These are phyloP conservation scores for Aspergillus ruber DNA, from an alignment of 2,329 filamentous ascomycete genomes.

Conservation along the genomic window DNA sequence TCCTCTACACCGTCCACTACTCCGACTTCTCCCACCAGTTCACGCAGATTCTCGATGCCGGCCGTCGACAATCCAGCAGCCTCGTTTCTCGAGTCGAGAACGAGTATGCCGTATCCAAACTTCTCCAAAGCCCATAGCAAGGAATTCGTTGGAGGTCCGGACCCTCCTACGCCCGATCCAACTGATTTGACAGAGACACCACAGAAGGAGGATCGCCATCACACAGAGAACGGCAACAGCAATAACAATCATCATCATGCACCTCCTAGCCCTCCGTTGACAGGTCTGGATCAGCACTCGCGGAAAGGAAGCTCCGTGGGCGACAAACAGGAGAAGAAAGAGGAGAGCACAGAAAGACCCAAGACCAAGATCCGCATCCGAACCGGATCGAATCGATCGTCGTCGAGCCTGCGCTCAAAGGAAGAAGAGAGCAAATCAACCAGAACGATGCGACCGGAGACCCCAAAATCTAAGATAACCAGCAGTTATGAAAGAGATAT, in stretches of 20 bases:
- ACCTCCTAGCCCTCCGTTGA: constrained; percentile 45
- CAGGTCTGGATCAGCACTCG: constrained; percentile 36
- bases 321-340: constrained; percentile 24
- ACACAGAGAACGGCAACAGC: not conserved
- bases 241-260: constrained; percentile 23
- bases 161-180: constrained; percentile 61
- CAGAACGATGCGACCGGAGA: constrained; percentile 32
- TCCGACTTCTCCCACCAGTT: constrained; percentile 14
- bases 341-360: constrained; percentile 23
- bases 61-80: constrained; percentile 38
- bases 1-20: constrained; percentile 23
- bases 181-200: constrained; percentile 57
- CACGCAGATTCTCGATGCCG: constrained; percentile 47
- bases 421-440: constrained; percentile 34
- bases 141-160: constrained; percentile 59
- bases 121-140: constrained; percentile 91
- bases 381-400: constrained; percentile 35
- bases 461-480: constrained; percentile 31
- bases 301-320: constrained; percentile 30
- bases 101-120: constrained; percentile 65
- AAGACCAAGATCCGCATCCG: constrained; percentile 31
- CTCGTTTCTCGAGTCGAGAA: constrained; percentile 39
- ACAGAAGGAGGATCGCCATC: not conserved
- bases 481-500: constrained; percentile 26
- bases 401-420: constrained; percentile 34